Evolutionary conservation across 2,329 filamentous ascomycete genomes (phyloP), one percentile per base, ranked within the genome.

Genomic region (Aurifilum marmelostoma): DNA sequence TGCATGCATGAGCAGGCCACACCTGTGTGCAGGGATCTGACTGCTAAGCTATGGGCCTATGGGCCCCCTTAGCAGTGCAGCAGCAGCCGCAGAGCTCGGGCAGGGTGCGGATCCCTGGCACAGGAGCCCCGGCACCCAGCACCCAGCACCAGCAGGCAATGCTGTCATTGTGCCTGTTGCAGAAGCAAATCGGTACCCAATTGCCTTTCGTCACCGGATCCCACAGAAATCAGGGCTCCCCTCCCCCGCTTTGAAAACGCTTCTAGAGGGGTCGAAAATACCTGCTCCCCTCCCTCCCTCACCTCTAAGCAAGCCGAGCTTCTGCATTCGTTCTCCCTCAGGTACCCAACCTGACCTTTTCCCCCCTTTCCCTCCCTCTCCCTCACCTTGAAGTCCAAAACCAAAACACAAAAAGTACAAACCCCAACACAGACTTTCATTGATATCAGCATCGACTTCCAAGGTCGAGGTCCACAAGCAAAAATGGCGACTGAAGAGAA

Each of bases 401-500:
- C 18, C n/a, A 47, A 47, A 43, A 18, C 41, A 21, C 16, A 21
- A 43, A n/a, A n/a, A 47, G n/a, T n/a, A n/a, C 47, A 43, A 21
- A 54, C 34, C 62, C 62, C 47, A 27, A 63, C 18, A 61, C 47
- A 39, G 24, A 37, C 47, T 54, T 34, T 47, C 59, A 12, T 62
- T 62, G 54, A 67, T 50, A 50, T 14, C 50, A 29, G 37, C 29
- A 56, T 63, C 47, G 37, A 34, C 29, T 39, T 50, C 39, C 63
- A 37, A 9, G 52, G 18, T 52, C 58, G 27, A 65, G 29, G 1
- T 8, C 59, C 50, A 61, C 29, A 43, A 43, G 67, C 64, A 66
- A 78, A 63, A 61, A 82, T 82, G 80, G 77, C 79, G 67, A 78
- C 80, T 72, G 80, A 81, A 73, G 66, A 72, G 61, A 80, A 81